Base-by-base conservation (phyloP, 768 basidiomycete genomes). In the Naganishia vaughanmartiniae region DNA sequence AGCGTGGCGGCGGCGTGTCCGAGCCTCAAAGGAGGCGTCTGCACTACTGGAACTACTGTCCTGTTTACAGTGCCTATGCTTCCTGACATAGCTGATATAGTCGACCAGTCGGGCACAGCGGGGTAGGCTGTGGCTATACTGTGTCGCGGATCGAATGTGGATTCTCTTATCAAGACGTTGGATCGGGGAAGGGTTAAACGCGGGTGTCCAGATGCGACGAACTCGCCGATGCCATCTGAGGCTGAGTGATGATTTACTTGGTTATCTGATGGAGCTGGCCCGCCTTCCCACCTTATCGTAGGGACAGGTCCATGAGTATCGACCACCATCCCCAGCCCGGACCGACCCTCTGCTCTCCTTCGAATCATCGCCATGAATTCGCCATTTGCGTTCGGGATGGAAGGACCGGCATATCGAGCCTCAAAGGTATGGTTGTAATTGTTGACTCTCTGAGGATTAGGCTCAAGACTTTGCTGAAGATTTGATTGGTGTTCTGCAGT, bases 361-460 rank as follows among this genome's bases (percentile, higher is more conserved):
- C 24, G 9, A 2, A 63, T 45, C 60, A 63, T 63, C 5, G 10
- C 42, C 28, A 39, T n/a, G 24, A 63, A 63, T 6, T 19, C 60
- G 6, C 3, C 24, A 21, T 42, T 26, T 5, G 60, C 17, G 14
- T 63, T 45, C 26, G 39, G 24, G 42, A 42, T 2, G 11, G 39
- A 19, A 42, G 60, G 60, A 28, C 60, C 60, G 4, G 60, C n/a
- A 21, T 42, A 63, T n/a, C 42, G n/a, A 63, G 60, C 60, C 17
- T 45, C 24, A 28, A 63, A 63, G 3, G 60, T 45, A 26, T 63
- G 60, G 33, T 28, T 26, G 42, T 63, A 63, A 4, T 42, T 19
- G 36, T 63, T 12, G 4, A 42, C 1, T 17, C 5, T 45, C 15
- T n/a, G 24, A 26, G 21, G 31, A n/a, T 0, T n/a, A 45, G 60